Evolutionary conservation across 805 yeast species (phyloP).

Genomic region (Saturnispora hagleri): DNA sequence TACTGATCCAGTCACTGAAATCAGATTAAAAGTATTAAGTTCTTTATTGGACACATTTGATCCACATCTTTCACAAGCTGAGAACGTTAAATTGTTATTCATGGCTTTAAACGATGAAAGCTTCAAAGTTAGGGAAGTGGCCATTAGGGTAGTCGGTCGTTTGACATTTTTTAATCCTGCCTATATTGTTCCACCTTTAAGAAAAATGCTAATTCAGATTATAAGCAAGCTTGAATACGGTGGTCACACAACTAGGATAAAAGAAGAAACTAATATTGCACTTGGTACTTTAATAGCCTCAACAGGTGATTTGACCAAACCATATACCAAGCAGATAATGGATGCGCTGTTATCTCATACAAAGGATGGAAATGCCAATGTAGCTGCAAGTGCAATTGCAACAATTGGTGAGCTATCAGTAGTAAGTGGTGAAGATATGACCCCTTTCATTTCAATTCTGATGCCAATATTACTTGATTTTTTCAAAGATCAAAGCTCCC

Average conservation of each 20-base stretch:
- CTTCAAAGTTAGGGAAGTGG: slow-evolving; percentile 71
- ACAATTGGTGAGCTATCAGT: slow-evolving; percentile 86
- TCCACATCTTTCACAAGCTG: slow-evolving; percentile 90
- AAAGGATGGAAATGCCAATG: slow-evolving; percentile 62
- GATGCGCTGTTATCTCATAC: slow-evolving; percentile 75
- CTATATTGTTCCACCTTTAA: slow-evolving; percentile 83
- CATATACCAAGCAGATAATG: slow-evolving; percentile 86
- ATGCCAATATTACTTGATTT: slow-evolving; percentile 87
- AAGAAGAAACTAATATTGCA: slow-evolving; percentile 79
- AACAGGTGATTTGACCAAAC: slow-evolving; percentile 75
- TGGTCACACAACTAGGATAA: slow-evolving; percentile 54
- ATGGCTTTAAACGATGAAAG: slow-evolving; percentile 88
- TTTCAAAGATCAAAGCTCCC: slow-evolving; percentile 87
- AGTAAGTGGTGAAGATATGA: slow-evolving; percentile 81
- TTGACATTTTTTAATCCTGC: slow-evolving; percentile 86
- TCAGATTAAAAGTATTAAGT: slow-evolving; percentile 68
- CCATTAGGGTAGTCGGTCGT: slow-evolving; percentile 75
- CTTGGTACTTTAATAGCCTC: slow-evolving; percentile 65
- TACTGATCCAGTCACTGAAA: slow-evolving; percentile 81
- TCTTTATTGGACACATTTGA: slow-evolving; percentile 72
- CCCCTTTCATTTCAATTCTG: slow-evolving; percentile 57
- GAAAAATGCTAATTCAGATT: slow-evolving; percentile 79
- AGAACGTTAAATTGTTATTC: slow-evolving; percentile 73
- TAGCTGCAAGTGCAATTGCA: slow-evolving; percentile 74
- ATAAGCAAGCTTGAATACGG: slow-evolving; percentile 81